A percentile compares a stretch with the other conserved stretches of the same genome.
phyloP scores from a whole-genome alignment of 768 basidiomycete genomes.

The Clitopilus passeckerianus region DNA sequence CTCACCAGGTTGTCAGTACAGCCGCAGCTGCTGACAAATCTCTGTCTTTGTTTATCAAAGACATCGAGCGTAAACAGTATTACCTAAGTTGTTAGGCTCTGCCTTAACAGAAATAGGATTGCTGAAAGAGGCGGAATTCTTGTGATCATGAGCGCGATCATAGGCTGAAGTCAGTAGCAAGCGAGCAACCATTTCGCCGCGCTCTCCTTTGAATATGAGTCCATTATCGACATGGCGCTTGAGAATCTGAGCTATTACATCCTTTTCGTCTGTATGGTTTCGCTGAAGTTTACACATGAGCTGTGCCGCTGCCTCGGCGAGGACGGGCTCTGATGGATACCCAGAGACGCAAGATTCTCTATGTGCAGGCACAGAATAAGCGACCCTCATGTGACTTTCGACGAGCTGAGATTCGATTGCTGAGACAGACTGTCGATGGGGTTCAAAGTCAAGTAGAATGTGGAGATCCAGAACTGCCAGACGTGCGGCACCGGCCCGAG shows the following conservation, averaged over 20 bases:
- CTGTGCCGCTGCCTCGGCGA: conserved; percentile 11
- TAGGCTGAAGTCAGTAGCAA: conserved; percentile 15
- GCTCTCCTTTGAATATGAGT: conserved; percentile 10
- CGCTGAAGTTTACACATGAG: background rate
- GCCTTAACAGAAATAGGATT: background rate
- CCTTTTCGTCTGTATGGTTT: background rate
- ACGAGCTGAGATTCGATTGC: conserved; percentile 9
- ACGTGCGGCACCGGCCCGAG: background rate
- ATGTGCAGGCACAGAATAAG: conserved; percentile 12
- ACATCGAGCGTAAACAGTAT: too few relatives aligned
- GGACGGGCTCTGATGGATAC: conserved; percentile 14
- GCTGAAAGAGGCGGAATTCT: too few relatives aligned
- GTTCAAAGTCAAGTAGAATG: conserved; percentile 11
- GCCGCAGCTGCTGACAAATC: too few relatives aligned
- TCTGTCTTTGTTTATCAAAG: too few relatives aligned
- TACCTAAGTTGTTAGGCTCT: too few relatives aligned
- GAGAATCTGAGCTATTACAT: background rate
- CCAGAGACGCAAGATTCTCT: conserved; percentile 11
- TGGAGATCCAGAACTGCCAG: conserved; percentile 10
- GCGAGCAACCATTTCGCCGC: conserved; percentile 16
- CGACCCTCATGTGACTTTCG: conserved; percentile 14
- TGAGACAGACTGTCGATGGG: background rate
- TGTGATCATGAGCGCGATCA: conserved; percentile 6
- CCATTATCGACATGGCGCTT: background rate
- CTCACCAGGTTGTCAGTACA: too few relatives aligned